phyloP scores from a whole-genome alignment of 2,329 filamentous ascomycete genomes.

The Aspergillus intermedius region DNA sequence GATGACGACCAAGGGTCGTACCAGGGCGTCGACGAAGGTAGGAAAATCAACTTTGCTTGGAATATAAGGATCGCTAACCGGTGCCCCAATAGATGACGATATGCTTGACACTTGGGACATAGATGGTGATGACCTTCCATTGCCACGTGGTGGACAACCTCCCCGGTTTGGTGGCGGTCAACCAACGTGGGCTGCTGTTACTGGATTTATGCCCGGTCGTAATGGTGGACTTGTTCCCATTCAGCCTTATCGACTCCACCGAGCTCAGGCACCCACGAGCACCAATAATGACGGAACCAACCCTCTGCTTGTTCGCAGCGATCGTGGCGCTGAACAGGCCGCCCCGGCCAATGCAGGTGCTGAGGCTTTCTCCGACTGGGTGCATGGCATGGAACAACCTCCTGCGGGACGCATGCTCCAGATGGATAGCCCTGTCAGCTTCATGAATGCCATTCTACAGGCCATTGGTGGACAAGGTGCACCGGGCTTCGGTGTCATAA shows the following conservation, averaged over 20 bases:
- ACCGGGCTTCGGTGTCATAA: conserved; percentile 38
- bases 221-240: conserved; percentile 31
- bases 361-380: conserved; percentile 47
- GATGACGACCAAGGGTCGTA: conserved; percentile 41
- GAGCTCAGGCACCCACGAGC: conserved; percentile 43
- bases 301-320: conserved; percentile 67
- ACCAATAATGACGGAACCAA: conserved; percentile 76
- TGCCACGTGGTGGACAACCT: conserved; percentile 38
- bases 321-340: conserved; percentile 24
- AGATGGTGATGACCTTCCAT: conserved; percentile 48
- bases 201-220: conserved; percentile 51
- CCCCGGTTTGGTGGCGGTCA: conserved; percentile 53
- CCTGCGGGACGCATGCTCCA: conserved; percentile 40
- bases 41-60: conserved; percentile 9
- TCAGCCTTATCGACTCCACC: conserved; percentile 40
- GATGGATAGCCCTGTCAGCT: conserved; percentile 48
- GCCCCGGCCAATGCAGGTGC: conserved; percentile 27
- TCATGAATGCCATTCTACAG: conserved; percentile 53
- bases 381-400: conserved; percentile 45
- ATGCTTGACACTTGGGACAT: conserved; percentile 44
- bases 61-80: conserved; percentile 23
- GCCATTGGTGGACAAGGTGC: conserved; percentile 44
- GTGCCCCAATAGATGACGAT: conserved; percentile 26
- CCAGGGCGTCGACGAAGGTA: conserved; percentile 28
- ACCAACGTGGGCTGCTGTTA: conserved; percentile 59